Evolutionary conservation across 1,284 basidiomycete genomes (phyloP), one percentile per base, ranked within the genome.

Genomic region (Ustilago vetiveriae): DNA sequence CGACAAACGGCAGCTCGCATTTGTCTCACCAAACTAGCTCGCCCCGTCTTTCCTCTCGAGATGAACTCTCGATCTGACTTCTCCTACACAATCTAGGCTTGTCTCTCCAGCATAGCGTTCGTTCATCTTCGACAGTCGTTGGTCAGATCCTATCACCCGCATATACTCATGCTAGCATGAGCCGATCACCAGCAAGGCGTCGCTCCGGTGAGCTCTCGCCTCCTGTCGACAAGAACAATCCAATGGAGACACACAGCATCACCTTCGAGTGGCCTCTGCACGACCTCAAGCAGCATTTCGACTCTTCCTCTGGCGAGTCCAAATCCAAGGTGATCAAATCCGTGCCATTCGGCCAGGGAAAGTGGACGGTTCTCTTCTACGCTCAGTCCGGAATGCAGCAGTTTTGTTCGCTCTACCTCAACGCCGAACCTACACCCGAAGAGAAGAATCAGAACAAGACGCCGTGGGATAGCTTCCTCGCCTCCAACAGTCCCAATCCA

Each of bases 261-360:
- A 57, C 64, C 29, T 73, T 73, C 41, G 71, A 73, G 42, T 73
- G 71, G 76, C 76, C 76, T 17, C 65, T 84, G 10, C 62, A 66
- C 38, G 79, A 82, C 41, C 74, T 84, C 19, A 78, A 76, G 45
- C 50, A 75, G 26, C 63, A 83, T 17, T 84, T 84, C 44, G 82
- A 83, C 37, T 70, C 73, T 13, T 80, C 80, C 16, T 78, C 77
- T 48, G 71, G 75, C 19, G 80, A 83, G 11, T 43, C 60, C n/a
- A 84, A 84, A 75, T 78, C 72, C 27, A 82, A 79, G 42, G 83
- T 82, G 39, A 76, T 83, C 75, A 82, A 82, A 69, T 78, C 74
- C 6, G 62, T 66, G 4, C 63, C 72, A 13, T 78, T 78, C 38
- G 76, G 75, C 1, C 57, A 72, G 3, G 76, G 75, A 21, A 55